phyloP scores from a whole-genome alignment of 148 eudicot genomes.

The Polygonum maritimum region DNA sequence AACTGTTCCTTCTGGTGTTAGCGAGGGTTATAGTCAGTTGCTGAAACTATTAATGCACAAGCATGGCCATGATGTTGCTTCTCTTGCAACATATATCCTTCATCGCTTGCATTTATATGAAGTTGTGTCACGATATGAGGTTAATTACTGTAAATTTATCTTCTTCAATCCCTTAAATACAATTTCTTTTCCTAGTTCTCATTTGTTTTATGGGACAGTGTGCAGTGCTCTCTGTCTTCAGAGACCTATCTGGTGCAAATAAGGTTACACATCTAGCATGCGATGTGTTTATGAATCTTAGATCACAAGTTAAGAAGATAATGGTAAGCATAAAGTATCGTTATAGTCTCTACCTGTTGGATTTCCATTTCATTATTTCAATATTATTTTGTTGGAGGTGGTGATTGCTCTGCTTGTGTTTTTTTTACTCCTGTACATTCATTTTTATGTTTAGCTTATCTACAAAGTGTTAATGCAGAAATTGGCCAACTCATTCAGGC shows the following conservation, averaged over 20 bases:
- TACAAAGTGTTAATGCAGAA: slow-evolving; percentile 59
- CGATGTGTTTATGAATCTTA: slow-evolving; percentile 51
- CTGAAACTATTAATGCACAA: slow-evolving; percentile 75
- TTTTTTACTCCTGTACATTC: slow-evolving; percentile 1
- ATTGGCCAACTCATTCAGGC: slow-evolving; percentile 47
- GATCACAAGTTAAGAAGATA: slow-evolving; percentile 68
- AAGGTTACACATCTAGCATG: slow-evolving; percentile 23
- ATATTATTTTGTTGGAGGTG: neutral
- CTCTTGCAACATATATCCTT: slow-evolving; percentile 72
- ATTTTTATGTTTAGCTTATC: slow-evolving; percentile 12
- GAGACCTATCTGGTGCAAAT: slow-evolving; percentile 35
- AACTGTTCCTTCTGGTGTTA: slow-evolving; percentile 56
- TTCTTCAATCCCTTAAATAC: neutral
- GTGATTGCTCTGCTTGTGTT: neutral
- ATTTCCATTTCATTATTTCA: neutral
- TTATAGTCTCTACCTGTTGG: neutral
- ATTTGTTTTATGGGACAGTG: slow-evolving; percentile 34
- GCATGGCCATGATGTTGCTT: slow-evolving; percentile 81
- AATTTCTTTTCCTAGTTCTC: slow-evolving; percentile 8
- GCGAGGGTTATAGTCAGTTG: slow-evolving; percentile 80
- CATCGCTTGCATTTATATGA: slow-evolving; percentile 87
- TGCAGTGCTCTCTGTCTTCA: slow-evolving; percentile 63
- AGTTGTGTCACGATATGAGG: slow-evolving; percentile 92
- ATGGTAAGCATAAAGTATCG: slow-evolving; percentile 41
- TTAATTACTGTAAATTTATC: slow-evolving; percentile 17